Base-by-base conservation (phyloP, 176 grass and related monocot genomes). In the Oryza australiensis region DNA sequence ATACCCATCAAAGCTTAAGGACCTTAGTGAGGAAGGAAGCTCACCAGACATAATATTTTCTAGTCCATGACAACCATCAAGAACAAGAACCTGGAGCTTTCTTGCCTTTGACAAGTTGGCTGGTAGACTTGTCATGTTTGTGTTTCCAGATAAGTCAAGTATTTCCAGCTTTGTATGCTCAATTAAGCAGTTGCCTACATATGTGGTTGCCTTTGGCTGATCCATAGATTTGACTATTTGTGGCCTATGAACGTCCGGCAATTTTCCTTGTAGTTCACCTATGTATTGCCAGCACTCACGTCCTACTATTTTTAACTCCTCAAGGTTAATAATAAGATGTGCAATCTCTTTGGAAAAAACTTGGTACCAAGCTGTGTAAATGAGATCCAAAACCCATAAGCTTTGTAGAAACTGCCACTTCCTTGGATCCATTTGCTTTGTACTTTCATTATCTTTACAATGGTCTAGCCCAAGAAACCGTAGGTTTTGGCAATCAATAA, bases 251-350 rank as follows among this genome's bases (percentile, higher is more conserved):
- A 46, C 12, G 13, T 46, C 43, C 12, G 43, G 43, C 13, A 46
- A 12, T 13, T 45, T 10, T 45, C 12, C 42, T 14, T 46, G 12
- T 46, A 46, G 1, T 46, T 13, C 1, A 46, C 12, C 12, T 46
- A 15, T 46, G 43, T 15, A 46, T 15, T 46, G 1, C 43, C 43
- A 34, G 9, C 38, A 9, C 10, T 20, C 24, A 23, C 35, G 0
- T 10, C 72, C 82, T 0, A 68, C 63, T 8, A 69, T 59, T 32
- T 68, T 84, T 76, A 76, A 16, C 33, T 84, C 82, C 11, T 0
- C 11, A 12, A 76, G 49, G 4, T 60, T 59, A 68, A 0, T 3
- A 73, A 84, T 30, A 24, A 69, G 63, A 23, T 76, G 6, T 2
- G 41, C 16, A 3, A 23, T 59, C 1, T n/a, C 23, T 23, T 40